Evolutionary conservation across 306 rosid species (phyloP).

Genomic region (Trifolium dubium): DNA sequence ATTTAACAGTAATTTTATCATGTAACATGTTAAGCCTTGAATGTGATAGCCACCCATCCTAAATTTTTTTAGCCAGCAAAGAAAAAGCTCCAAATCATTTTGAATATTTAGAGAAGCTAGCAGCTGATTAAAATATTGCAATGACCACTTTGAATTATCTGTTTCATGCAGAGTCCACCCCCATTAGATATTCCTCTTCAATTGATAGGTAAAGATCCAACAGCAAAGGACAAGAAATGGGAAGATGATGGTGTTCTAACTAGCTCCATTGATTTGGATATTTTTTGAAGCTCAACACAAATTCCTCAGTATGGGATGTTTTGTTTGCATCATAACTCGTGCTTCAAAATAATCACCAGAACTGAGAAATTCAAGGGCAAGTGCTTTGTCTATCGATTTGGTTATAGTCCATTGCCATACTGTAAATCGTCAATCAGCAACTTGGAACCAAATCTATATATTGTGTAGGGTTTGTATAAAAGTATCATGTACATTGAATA

Average conservation of each 20-base stretch:
- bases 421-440: neutral
- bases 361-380: conserved; percentile 24
- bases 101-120: neutral
- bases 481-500: conserved; percentile 36
- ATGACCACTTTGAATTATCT: conserved; percentile 20
- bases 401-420: conserved; percentile 15
- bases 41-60: too few species aligned
- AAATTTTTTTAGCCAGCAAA: too few species aligned
- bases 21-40: too few species aligned
- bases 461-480: conserved; percentile 3
- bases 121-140: conserved; percentile 2
- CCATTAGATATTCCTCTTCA: conserved; percentile 68
- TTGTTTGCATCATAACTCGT: conserved; percentile 20
- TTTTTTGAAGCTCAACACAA: conserved; percentile 63
- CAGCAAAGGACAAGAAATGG: conserved; percentile 66
- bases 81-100: neutral
- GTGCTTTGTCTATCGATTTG: conserved; percentile 16
- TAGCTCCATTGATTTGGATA: conserved; percentile 61
- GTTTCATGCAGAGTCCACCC: conserved; percentile 77
- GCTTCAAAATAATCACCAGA: conserved; percentile 16
- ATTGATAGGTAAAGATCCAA: conserved; percentile 57
- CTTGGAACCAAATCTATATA: conserved; percentile 31
- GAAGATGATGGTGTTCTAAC: conserved; percentile 88
- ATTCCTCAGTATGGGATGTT: conserved; percentile 2
- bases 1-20: neutral